Evolutionary conservation across 768 basidiomycete genomes (phyloP), one percentile per base, ranked within the genome.

Genomic region (Termitomyces sp.): DNA sequence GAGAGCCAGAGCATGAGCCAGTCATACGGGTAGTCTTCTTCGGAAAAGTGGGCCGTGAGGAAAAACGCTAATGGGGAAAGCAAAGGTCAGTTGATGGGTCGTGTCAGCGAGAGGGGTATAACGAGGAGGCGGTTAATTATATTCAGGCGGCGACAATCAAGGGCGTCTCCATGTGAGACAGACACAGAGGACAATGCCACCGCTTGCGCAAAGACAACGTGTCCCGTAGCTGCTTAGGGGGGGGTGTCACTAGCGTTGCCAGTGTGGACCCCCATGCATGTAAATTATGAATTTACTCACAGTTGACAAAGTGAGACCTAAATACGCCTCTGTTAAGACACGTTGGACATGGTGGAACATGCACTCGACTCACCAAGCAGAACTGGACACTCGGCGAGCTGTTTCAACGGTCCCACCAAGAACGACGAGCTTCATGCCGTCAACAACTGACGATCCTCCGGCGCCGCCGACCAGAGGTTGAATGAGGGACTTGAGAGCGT

Each of bases 1-100:
- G 89, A 89, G 50, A 93, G 83, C 90, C 90, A 93, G 33, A 92
- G 80, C 88, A 92, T 92, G 53, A 93, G 80, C 90, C 90, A 93
- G 72, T 93, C 90, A 64, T 92, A 93, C 4, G 90, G 91, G 62
- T 89, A 89, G 68, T 93, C 91, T 71, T 93, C 91, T 73, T 93
- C 91, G 62, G 85, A 88, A 76, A 93, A 93, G 72, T 92, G 88
- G 9, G 91, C 91, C 16, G 91, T 93, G 52, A 93, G 83, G 83
- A 92, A 93, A 80, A 89, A 89, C 0, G 87, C 87, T 88, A 69
- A 65, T 62, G 63, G 60, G 60, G 60, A 57, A 63, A 61, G 34
- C 59, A 57, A 29, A 36, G 58, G 62, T 65, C 64, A 66, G 67
- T 68, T 64, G 67, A 62, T 64, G 52, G 29, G 45, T 56, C 59